A percentile compares a stretch with the other conserved stretches of the same genome.
Conservation (phyloP, 257 asterid species). For the Catharanthus roseus region DNA sequence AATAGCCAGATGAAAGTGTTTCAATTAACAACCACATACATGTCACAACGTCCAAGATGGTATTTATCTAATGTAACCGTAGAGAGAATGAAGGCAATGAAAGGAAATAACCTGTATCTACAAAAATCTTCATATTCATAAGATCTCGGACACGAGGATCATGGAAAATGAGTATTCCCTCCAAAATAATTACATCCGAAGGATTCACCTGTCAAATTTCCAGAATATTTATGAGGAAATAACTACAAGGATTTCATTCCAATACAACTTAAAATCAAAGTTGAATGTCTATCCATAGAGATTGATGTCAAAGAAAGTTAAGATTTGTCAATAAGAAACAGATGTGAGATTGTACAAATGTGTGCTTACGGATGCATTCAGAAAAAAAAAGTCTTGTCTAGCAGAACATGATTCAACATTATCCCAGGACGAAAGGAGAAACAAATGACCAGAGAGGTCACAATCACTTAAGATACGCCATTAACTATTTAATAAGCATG, state of each 20-base stretch:
- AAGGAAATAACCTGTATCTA: constrained; percentile 78
- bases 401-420: neutral
- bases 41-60: neutral
- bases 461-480: neutral
- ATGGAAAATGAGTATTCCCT: constrained; percentile 95
- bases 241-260: neutral
- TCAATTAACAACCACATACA: neutral
- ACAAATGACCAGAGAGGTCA: neutral
- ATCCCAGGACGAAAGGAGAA: neutral
- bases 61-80: neutral
- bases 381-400: neutral
- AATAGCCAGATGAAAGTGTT: neutral
- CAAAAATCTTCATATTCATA: constrained; percentile 98
- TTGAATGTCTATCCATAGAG: neutral
- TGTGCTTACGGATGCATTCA: neutral
- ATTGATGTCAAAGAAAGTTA: neutral
- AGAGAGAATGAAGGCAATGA: constrained; percentile 6
- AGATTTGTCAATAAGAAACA: neutral
- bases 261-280: neutral
- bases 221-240: constrained; percentile 1
- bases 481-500: neutral
- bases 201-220: constrained; percentile 77
- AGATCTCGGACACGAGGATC: constrained; percentile 79
- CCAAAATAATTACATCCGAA: constrained; percentile 92
- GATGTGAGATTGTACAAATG: neutral